Conservation (phyloP, 352 stramenopile genomes). For the Peronospora belbahrii region DNA sequence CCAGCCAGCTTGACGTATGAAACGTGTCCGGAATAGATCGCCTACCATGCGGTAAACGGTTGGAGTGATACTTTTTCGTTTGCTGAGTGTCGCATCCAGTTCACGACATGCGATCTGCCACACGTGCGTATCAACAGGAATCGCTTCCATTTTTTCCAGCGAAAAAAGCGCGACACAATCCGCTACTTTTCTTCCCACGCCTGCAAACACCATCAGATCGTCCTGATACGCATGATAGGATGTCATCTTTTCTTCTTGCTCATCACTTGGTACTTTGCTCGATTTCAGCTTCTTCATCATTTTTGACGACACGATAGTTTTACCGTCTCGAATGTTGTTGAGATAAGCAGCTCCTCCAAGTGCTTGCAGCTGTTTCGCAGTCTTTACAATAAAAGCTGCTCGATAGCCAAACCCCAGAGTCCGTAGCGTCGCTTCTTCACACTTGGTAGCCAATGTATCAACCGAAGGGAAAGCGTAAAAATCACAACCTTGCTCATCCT, state of each 20-base stretch:
- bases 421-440: conserved; percentile 81
- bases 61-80: conserved; percentile 79
- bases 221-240: conserved; percentile 38
- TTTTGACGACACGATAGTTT: conserved; percentile 2
- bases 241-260: background rate
- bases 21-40: conserved; percentile 89
- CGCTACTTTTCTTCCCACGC: conserved; percentile 93
- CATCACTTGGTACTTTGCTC: background rate
- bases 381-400: conserved; percentile 84
- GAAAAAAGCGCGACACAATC: conserved; percentile 97
- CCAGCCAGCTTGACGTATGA: conserved; percentile 89
- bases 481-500: background rate
- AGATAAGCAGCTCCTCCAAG: conserved; percentile 64
- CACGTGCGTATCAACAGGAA: conserved; percentile 96
- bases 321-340: conserved; percentile 33
- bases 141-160: conserved; percentile 86
- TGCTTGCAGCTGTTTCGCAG: conserved; percentile 55
- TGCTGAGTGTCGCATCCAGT: conserved; percentile 39
- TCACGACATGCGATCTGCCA: conserved; percentile 92
- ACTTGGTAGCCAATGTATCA: conserved; percentile 50
- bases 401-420: conserved; percentile 86
- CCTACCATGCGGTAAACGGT: conserved; percentile 83
- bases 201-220: conserved; percentile 57
- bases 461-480: conserved; percentile 91
- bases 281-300: conserved; percentile 10